Percentiles rank a stretch among this genome's conserved stretches.
phyloP scores from a whole-genome alignment of 305 asterid genomes.

The Stenogyne calaminthoides region DNA sequence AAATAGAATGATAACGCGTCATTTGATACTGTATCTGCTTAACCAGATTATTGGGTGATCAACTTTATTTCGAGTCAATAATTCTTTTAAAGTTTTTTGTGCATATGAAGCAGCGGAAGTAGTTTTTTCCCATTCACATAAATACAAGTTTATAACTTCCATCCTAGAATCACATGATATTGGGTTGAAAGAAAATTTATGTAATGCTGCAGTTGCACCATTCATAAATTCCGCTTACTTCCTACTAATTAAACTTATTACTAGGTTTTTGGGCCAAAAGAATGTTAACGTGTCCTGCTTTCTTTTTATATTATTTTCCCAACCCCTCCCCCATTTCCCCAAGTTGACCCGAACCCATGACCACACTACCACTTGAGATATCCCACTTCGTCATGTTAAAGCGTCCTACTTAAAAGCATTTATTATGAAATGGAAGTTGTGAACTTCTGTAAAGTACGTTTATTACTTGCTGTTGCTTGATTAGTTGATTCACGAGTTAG shows the following conservation, averaged over 20 bases:
- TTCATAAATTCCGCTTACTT: not conserved
- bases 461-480: not conserved
- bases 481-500: not conserved
- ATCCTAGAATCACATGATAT: not conserved
- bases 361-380: no score
- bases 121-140: no score
- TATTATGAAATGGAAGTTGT: not conserved
- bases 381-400: no score
- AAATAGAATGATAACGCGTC: not conserved
- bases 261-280: not conserved
- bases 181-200: not conserved
- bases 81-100: not conserved
- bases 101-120: not conserved
- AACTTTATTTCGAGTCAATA: not conserved
- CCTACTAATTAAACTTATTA: not conserved
- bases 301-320: no score
- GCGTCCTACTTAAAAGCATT: not conserved
- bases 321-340: no score
- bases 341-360: no score
- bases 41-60: not conserved
- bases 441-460: not conserved
- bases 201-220: not conserved
- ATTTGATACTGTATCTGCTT: not conserved
- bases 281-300: not conserved
- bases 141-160: not conserved